Conservation (phyloP, 805 yeast genomes). For the Sungouiozyma ichnusensis region DNA sequence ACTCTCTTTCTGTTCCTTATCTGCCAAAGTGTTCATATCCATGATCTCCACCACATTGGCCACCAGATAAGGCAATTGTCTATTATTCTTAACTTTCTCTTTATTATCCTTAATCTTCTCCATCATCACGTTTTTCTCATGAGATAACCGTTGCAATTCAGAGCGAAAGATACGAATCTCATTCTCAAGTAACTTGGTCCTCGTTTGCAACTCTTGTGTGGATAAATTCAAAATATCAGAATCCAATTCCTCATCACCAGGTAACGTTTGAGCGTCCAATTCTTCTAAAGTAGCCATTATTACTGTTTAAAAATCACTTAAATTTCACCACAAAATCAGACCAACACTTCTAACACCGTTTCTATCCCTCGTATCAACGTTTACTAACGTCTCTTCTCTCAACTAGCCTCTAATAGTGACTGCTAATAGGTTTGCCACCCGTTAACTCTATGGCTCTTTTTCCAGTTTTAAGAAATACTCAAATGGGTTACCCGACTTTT, state of each 20-base stretch:
- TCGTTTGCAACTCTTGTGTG: conserved; percentile 71
- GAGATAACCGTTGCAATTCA: conserved; percentile 80
- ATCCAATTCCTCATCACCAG: conserved; percentile 53
- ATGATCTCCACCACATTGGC: conserved; percentile 93
- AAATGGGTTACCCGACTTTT: neutral
- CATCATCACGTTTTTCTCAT: conserved; percentile 85
- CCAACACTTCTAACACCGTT: neutral
- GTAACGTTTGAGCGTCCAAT: conserved; percentile 41
- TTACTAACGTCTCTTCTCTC: too few species aligned
- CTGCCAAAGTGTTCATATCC: conserved; percentile 76
- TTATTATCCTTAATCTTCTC: conserved; percentile 92
- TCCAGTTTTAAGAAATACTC: neutral
- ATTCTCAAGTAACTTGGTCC: conserved; percentile 82
- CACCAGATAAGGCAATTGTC: conserved; percentile 89
- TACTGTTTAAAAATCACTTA: too few species aligned
- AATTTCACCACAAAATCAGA: too few species aligned
- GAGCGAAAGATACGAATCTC: conserved; percentile 92
- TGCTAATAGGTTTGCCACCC: neutral
- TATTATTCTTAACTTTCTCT: conserved; percentile 90
- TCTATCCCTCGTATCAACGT: too few species aligned
- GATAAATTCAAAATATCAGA: conserved; percentile 71
- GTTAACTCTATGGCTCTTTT: neutral
- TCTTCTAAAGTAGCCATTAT: conserved; percentile 80
- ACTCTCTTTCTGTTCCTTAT: conserved; percentile 42
- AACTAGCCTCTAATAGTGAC: too few species aligned